phyloP scores from a whole-genome alignment of 495 filamentous ascomycete species.

The Podospora conica region DNA sequence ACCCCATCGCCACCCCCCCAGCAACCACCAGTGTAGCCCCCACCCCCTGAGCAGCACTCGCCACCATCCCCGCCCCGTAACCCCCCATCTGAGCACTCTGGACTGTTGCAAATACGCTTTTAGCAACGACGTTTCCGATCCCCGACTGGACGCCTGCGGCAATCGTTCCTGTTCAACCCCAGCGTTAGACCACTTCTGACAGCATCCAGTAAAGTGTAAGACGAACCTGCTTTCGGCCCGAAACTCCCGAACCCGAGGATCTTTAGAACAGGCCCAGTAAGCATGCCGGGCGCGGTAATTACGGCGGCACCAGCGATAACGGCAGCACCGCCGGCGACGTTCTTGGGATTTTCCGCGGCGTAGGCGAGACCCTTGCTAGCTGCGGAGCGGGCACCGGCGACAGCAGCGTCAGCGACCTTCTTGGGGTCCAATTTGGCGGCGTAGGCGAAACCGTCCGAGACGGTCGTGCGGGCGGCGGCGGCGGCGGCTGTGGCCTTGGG shows the following conservation, averaged over 20 bases:
- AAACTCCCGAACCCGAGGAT: neutral
- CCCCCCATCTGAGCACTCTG: conserved; percentile 17
- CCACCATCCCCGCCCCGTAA: conserved; percentile 6
- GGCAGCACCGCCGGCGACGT: neutral
- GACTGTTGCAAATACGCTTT: conserved; percentile 13
- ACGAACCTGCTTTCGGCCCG: conserved; percentile 7
- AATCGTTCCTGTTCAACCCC: conserved; percentile 8
- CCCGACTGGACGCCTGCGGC: conserved; percentile 11
- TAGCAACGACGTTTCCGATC: conserved; percentile 16
- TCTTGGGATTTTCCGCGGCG: neutral
- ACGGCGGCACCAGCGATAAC: conserved; percentile 2
- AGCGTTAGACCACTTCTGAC: neutral
- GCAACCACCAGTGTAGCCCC: neutral
- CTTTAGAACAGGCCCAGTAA: conserved; percentile 3
- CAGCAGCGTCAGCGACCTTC: neutral
- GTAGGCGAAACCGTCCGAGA: neutral
- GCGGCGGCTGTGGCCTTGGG: too few relatives aligned
- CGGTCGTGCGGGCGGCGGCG: too few relatives aligned
- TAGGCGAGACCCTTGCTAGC: too few relatives aligned
- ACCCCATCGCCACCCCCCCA: neutral
- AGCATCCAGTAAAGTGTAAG: neutral
- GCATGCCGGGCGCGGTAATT: conserved; percentile 1
- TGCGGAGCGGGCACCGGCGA: neutral
- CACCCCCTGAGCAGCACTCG: neutral
- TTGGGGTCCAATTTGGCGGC: neutral